These are phyloP conservation scores for Paecilomyces sp. DNA, from an alignment of 2,329 filamentous ascomycete species.

Conservation along the genomic window DNA sequence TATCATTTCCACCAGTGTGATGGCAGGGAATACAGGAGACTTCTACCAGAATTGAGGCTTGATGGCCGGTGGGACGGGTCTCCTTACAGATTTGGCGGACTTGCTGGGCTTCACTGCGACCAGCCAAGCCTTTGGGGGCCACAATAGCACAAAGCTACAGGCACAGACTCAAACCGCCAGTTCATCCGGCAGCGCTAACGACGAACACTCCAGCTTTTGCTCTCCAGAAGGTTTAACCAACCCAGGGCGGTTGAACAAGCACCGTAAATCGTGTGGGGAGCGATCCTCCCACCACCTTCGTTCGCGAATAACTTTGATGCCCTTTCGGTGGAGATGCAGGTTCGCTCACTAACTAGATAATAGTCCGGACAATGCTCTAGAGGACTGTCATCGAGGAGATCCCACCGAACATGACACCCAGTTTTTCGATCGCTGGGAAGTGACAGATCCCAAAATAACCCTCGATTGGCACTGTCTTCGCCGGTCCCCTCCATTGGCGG, in stretches of 20 bases:
- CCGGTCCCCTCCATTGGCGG: slow-evolving; percentile 1
- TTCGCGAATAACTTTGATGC: neutral
- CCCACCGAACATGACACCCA: neutral
- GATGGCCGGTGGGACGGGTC: neutral
- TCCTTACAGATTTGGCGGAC: neutral
- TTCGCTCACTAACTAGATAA: neutral
- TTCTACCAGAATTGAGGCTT: neutral
- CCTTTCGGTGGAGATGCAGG: neutral
- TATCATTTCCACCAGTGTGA: neutral
- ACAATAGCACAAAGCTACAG: neutral
- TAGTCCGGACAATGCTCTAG: neutral
- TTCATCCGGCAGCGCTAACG: neutral
- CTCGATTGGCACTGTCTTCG: slow-evolving; percentile 7
- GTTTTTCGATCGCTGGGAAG: slow-evolving; percentile 1
- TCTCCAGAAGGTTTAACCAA: neutral
- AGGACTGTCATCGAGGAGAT: neutral
- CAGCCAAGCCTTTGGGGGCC: neutral
- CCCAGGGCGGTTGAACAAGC: neutral
- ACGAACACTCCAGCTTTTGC: neutral
- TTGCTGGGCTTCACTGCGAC: neutral
- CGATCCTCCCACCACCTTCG: neutral
- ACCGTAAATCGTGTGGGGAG: neutral
- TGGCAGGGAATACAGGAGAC: neutral
- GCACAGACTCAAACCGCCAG: neutral
- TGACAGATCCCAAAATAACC: slow-evolving; percentile 16